Percentiles rank a stretch among this genome's conserved stretches.
These are phyloP conservation scores for Sporothrix protearum DNA, from an alignment of 2,329 filamentous ascomycete genomes.

Conservation along the genomic window DNA sequence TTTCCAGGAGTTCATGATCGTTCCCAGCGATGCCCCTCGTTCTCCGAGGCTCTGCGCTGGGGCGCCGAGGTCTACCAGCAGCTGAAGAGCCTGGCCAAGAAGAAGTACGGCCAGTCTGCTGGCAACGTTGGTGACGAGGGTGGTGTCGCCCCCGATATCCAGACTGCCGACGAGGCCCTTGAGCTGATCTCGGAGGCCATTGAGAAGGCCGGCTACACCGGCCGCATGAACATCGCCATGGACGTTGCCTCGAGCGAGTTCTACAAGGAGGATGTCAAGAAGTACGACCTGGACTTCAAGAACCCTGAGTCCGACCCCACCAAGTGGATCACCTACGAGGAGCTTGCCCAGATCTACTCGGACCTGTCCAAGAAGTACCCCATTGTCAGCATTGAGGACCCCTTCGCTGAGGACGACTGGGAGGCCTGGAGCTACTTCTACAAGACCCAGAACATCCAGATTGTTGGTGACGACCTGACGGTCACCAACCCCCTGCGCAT, in stretches of 20 bases:
- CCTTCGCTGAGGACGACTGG: constrained; percentile 99
- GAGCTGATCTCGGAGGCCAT: constrained; percentile 94
- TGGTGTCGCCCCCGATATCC: constrained; percentile 98
- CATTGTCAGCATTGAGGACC: constrained; percentile 98
- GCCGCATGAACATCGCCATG: constrained; percentile 97
- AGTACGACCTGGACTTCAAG: constrained; percentile 99
- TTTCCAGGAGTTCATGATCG: constrained; percentile 97
- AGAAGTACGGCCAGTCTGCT: constrained; percentile 98
- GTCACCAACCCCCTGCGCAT: constrained; percentile 99
- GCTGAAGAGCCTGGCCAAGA: constrained; percentile 95
- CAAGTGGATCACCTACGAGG: constrained; percentile 99
- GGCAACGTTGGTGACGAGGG: constrained; percentile 99
- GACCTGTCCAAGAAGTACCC: constrained; percentile 90
- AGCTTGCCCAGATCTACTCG: constrained; percentile 90
- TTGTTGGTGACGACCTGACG: constrained; percentile 96
- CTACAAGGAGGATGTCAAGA: constrained; percentile 96
- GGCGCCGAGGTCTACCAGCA: constrained; percentile 97
- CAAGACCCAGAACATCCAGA: constrained; percentile 98
- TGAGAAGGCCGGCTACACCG: constrained; percentile 90
- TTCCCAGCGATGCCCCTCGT: constrained; percentile 75
- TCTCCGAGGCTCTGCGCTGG: constrained; percentile 94
- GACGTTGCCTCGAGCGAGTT: constrained; percentile 99
- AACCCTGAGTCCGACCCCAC: constrained; percentile 92
- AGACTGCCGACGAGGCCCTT: constrained; percentile 93
- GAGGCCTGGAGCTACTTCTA: constrained; percentile 99